These are phyloP conservation scores for Pyrenula aspistea DNA, from an alignment of 495 filamentous ascomycete species.

Conservation along the genomic window DNA sequence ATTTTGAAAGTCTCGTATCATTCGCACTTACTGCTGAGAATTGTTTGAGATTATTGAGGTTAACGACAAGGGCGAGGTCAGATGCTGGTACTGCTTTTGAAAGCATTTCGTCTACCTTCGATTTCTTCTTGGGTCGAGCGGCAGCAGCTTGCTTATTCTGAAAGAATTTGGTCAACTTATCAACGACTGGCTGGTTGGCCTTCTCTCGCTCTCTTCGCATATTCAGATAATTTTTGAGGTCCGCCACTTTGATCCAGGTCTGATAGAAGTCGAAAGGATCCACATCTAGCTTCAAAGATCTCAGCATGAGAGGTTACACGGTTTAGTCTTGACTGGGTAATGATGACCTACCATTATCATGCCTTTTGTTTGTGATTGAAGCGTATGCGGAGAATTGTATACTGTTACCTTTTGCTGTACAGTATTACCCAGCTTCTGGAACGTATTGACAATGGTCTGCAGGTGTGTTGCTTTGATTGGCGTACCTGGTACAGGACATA, in stretches of 20 bases:
- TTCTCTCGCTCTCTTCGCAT: neutral
- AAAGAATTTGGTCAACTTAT: neutral
- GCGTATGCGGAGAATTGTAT: neutral
- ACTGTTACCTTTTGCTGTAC: neutral
- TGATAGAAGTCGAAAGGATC: neutral
- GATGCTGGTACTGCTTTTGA: neutral
- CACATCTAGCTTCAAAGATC: neutral
- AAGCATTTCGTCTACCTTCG: neutral
- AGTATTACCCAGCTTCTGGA: neutral
- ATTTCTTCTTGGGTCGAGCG: neutral
- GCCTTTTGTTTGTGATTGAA: neutral
- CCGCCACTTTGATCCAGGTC: neutral
- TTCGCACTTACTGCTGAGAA: neutral
- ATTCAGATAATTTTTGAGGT: neutral
- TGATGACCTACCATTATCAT: neutral
- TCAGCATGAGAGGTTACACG: neutral
- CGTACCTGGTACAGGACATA: neutral
- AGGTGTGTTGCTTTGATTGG: neutral
- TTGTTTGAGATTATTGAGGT: neutral
- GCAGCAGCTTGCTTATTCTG: neutral
- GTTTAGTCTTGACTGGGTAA: neutral
- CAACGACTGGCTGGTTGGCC: neutral
- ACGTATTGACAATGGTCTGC: neutral
- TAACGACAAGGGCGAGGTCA: neutral
- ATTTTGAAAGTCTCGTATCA: neutral